Evolutionary conservation across 1,284 basidiomycete species (phyloP).

Genomic region (Leccinum pachyderme): DNA sequence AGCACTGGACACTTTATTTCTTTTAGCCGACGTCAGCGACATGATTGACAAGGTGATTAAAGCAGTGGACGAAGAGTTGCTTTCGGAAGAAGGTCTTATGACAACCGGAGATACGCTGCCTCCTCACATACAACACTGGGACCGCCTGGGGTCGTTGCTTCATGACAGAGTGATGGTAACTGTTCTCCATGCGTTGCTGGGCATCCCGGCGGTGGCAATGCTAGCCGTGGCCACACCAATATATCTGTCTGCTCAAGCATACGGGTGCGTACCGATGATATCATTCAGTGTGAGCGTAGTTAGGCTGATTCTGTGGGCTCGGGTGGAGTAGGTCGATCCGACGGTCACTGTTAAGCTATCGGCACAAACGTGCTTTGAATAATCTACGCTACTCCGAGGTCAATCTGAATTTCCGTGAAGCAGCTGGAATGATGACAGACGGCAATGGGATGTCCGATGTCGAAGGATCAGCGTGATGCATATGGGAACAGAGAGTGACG

Average conservation of each 20-base stretch:
- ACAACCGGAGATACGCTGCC: constrained; percentile 12
- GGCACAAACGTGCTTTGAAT: constrained; percentile 9
- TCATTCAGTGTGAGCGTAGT: no score
- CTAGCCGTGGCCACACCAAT: constrained; percentile 12
- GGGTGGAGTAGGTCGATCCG: constrained; percentile 8
- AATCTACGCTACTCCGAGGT: not conserved
- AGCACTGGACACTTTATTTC: not conserved
- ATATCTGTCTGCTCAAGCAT: constrained; percentile 4
- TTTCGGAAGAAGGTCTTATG: constrained; percentile 21
- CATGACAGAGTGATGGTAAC: not conserved
- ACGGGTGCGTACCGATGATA: constrained; percentile 15
- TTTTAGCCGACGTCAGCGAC: constrained; percentile 17
- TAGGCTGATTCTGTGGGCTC: constrained; percentile 5
- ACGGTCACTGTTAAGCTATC: not conserved
- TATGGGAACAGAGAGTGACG: not conserved
- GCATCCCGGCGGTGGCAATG: constrained; percentile 15
- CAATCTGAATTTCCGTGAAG: not conserved
- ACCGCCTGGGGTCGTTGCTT: constrained; percentile 12
- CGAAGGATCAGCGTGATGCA: not conserved
- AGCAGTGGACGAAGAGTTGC: constrained; percentile 17
- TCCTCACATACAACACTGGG: constrained; percentile 23
- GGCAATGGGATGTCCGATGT: not conserved
- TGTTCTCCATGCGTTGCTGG: constrained; percentile 16
- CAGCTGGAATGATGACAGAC: not conserved
- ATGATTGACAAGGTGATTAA: constrained; percentile 26